Conservation (phyloP, 1,284 basidiomycete species). For the Ceratobasidium theobromae region DNA sequence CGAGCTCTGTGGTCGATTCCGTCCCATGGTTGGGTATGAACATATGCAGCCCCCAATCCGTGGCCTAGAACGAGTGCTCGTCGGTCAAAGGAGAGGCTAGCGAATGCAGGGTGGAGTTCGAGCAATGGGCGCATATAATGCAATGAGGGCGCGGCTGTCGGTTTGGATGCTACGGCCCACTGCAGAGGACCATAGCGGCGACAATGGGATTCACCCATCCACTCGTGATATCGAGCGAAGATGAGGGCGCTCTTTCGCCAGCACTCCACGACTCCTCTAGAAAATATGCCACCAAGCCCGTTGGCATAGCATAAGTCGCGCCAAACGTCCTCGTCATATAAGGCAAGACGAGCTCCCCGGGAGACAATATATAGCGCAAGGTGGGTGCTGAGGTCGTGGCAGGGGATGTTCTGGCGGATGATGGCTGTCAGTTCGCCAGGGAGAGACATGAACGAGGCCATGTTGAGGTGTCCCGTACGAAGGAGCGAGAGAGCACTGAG, state of each 20-base stretch:
- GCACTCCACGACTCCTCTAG: slow-evolving; percentile 6
- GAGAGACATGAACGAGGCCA: slow-evolving; percentile 22
- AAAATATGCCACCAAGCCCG: slow-evolving; percentile 25
- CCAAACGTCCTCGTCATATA: slow-evolving; percentile 25
- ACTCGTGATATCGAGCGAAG: slow-evolving; percentile 21
- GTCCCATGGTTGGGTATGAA: slow-evolving; percentile 2
- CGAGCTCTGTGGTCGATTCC: not conserved
- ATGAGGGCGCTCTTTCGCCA: slow-evolving; percentile 27
- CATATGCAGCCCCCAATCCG: slow-evolving; percentile 14
- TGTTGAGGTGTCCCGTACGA: slow-evolving; percentile 22
- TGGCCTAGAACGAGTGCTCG: slow-evolving; percentile 8
- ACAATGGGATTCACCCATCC: slow-evolving; percentile 16
- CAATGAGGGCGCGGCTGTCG: not conserved
- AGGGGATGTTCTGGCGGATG: slow-evolving; percentile 19
- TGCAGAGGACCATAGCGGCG: slow-evolving; percentile 23
- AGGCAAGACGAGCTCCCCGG: slow-evolving; percentile 14
- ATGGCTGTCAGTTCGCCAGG: slow-evolving; percentile 24
- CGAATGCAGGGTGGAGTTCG: slow-evolving; percentile 25
- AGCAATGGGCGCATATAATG: not conserved
- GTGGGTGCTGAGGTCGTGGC: slow-evolving; percentile 20
- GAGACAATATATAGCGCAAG: slow-evolving; percentile 17
- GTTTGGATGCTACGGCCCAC: not conserved
- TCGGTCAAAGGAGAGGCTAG: slow-evolving; percentile 27
- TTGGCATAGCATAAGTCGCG: slow-evolving; percentile 26
- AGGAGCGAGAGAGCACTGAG: slow-evolving; percentile 22